Base-by-base conservation (phyloP, 805 yeast genomes). In the Starmerella riodocensis region DNA sequence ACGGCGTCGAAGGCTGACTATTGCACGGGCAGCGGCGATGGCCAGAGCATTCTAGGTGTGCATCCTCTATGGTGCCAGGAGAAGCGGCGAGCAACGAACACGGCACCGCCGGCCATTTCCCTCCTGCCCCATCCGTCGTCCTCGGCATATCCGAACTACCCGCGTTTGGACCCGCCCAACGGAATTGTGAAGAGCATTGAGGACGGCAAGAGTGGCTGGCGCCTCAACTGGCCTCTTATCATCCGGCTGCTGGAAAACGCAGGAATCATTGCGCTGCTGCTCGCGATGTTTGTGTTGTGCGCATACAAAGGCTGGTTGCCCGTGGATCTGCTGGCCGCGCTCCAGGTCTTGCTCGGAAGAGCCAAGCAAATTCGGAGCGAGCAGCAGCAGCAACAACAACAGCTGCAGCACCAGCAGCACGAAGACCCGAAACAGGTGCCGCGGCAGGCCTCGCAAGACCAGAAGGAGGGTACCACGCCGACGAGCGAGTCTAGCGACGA, bases 1-100 rank as follows among this genome's bases (percentile, higher is more conserved):
- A 71, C 83, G 6, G 91, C 95, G 4, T 32, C 38, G 29, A 34
- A 25, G 2, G 48, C 55, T 4, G 40, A 43, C 9, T 50, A 43
- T 47, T 51, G 55, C 32, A 16, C 23, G n/a, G 43, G 47, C 13
- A 25, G 23, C 4, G n/a, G n/a, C n/a, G n/a, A n/a, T n/a, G 43
- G 43, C 6, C 8, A 21, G 24, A 19, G 20, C 23, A 40, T 52
- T 26, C 17, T 51, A 53, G 26, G 50, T 52, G 29, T 67, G 37
- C 54, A 50, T 25, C 54, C 55, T 9, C 13, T 29, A 12, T 45
- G 52, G 51, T 51, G 55, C 35, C 53, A 49, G 21, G 42, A 33
- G 22, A 35, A 37, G 19, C 43, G 43, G 14, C 29, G 35, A 21
- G 16, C 33, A 6, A 6, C 34, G n/a, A 29, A 34, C 21, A 26